These are phyloP conservation scores for Marsdenia floribunda DNA, from an alignment of 257 asterid genomes.

Conservation along the genomic window DNA sequence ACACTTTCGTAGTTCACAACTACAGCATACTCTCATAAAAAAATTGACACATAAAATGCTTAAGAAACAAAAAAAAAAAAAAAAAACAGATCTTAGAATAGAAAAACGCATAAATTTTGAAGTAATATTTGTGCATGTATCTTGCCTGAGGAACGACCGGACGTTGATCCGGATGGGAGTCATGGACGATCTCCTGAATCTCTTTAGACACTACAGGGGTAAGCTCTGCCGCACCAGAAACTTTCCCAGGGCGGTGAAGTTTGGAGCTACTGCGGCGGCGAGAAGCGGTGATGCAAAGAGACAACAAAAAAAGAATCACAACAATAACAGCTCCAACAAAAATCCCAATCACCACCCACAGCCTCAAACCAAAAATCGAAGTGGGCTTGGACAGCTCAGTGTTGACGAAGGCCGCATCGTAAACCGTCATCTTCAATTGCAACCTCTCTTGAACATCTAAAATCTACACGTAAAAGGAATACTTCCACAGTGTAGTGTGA, in stretches of 20 bases:
- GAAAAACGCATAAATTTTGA: not conserved
- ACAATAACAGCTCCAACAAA: constrained; percentile 78
- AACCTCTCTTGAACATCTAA: not conserved
- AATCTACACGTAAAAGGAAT: not conserved
- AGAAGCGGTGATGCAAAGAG: constrained; percentile 72
- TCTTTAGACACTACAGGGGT: constrained; percentile 75
- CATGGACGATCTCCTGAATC: constrained; percentile 62
- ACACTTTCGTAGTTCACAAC: not conserved
- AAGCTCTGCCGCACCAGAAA: constrained; percentile 31
- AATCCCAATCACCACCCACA: constrained; percentile 87
- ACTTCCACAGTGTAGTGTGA: not conserved
- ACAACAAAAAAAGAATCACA: constrained; percentile 59
- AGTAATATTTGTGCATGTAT: not conserved
- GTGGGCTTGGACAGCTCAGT: constrained; percentile 66
- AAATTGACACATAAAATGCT: not conserved
- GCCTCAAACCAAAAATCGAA: constrained; percentile 69
- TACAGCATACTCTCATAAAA: not conserved
- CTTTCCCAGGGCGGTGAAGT: constrained; percentile 18
- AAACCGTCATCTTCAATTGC: constrained; percentile 46
- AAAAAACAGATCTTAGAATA: not conserved
- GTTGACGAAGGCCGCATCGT: constrained; percentile 57
- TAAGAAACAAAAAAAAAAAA: not conserved
- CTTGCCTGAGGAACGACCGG: constrained; percentile 46
- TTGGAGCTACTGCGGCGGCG: constrained; percentile 52
- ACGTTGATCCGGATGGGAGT: constrained; percentile 64